A percentile compares a stretch with the other conserved stretches of the same genome.
phyloP scores from a whole-genome alignment of 2,329 filamentous ascomycete genomes.

The Sclerotinia spermophila region DNA sequence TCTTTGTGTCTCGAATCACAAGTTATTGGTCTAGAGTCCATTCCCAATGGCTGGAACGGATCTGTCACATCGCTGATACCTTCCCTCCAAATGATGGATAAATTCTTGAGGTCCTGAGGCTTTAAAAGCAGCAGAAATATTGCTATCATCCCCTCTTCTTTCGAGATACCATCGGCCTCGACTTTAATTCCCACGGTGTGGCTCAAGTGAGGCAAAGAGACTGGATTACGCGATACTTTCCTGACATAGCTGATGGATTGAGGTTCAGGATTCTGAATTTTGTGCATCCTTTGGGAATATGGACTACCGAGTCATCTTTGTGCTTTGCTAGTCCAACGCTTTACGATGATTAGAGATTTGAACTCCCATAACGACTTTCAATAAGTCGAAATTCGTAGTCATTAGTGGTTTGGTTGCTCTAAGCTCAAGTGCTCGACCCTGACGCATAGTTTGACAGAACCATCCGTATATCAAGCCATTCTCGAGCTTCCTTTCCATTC shows the following conservation, averaged over 20 bases:
- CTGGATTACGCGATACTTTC: background rate
- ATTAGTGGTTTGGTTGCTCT: background rate
- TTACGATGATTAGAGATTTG: background rate
- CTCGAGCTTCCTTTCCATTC: background rate
- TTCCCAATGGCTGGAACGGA: background rate
- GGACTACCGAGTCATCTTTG: background rate
- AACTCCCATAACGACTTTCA: background rate
- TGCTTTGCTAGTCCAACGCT: background rate
- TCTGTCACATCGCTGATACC: background rate
- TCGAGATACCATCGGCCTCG: background rate
- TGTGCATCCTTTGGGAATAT: background rate
- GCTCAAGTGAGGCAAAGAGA: background rate
- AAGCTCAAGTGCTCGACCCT: background rate
- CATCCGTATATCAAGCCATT: background rate
- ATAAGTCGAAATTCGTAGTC: background rate
- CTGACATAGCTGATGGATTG: background rate
- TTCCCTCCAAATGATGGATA: background rate
- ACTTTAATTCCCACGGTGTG: background rate
- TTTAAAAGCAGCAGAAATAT: background rate
- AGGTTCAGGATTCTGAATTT: background rate
- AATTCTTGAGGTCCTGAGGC: background rate
- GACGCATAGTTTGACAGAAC: background rate
- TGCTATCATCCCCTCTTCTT: background rate
- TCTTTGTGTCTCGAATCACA: background rate
- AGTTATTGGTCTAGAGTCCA: background rate